Base-by-base conservation (phyloP, 108 stramenopile species). In the Discostella pseudostelligera region DNA sequence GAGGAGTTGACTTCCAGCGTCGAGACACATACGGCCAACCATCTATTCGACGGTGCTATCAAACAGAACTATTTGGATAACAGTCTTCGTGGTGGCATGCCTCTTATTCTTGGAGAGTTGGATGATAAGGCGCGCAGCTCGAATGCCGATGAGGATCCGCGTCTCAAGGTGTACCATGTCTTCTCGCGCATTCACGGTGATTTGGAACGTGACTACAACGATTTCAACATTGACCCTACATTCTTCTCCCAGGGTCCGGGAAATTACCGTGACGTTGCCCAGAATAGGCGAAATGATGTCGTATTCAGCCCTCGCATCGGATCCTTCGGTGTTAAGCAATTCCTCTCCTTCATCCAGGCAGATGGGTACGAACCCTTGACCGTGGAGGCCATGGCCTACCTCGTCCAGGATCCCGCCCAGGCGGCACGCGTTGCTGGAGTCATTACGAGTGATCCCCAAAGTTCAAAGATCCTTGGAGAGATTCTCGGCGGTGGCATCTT, bases 201-300 rank as follows among this genome's bases (percentile, higher is more conserved):
- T 60, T 69, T 98, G 82, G 97, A 98, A 66, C 94, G 97, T 70
- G 97, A 98, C 59, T 98, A 98, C 88, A 98, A 98, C 69, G 87
- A 87, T 63, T 98, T 96, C 72, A 73, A 76, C 39, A 96, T 98
- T 67, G 91, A 95, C 37, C 77, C 86, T 37, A 83, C 93, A 0
- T 96, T 80, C 79, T 98, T 86, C 69, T 93, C 92, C 22, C 93
- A 93, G 81, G 95, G 97, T 39, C 94, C 93, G 20, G 97, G 97
- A 37, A 96, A 98, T 79, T 98, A 92, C 84, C 87, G 97, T 69
- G 97, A 98, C 70, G 87, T 98, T 39, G 94, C 92, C 21, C 97
- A 98, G 69, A 98, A 98, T 71, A 88, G 97, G 69, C 86, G 96
- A 39, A 83, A 92, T 40, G 97, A 97, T 74, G 95, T 96, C 5